Conservation (phyloP, 163 green algal species). For the Prototheca wickerhamii region DNA sequence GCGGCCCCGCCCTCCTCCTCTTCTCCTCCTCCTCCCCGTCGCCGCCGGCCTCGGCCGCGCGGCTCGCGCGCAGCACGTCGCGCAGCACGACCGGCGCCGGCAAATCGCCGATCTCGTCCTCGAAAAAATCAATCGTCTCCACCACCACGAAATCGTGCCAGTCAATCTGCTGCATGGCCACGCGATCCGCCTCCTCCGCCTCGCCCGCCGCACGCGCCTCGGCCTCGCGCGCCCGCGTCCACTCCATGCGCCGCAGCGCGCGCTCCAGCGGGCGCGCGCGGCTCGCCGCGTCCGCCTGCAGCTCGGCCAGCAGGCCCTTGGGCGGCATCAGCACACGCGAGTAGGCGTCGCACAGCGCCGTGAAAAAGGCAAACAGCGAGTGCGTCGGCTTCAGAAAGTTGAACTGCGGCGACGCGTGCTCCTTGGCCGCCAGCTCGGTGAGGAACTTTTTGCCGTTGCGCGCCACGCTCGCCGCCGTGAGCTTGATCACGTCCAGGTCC, state of each 20-base stretch:
- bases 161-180: constrained; percentile 85
- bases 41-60: constrained; percentile 52
- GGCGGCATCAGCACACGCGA: constrained; percentile 84
- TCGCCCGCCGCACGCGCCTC: constrained; percentile 64
- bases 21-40: constrained; percentile 33
- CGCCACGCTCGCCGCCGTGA: constrained; percentile 88
- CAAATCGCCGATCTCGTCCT: constrained; percentile 83
- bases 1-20: constrained; percentile 22
- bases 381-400: constrained; percentile 96
- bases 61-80: constrained; percentile 58
- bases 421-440: constrained; percentile 49
- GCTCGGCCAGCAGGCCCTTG: constrained; percentile 54
- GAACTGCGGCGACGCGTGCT: constrained; percentile 79
- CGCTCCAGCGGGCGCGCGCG: constrained; percentile 50
- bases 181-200: constrained; percentile 77
- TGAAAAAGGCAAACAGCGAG: constrained; percentile 92
- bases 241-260: constrained; percentile 82
- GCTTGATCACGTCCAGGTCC: constrained; percentile 94
- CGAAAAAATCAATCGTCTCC: constrained; percentile 91
- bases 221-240: constrained; percentile 59
- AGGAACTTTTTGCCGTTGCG: constrained; percentile 89
- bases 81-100: constrained; percentile 69
- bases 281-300: constrained; percentile 51
- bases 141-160: constrained; percentile 98
- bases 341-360: constrained; percentile 85